Base-by-base conservation (phyloP, 1,139 yeast species). In the Debaryomyces sp. region DNA sequence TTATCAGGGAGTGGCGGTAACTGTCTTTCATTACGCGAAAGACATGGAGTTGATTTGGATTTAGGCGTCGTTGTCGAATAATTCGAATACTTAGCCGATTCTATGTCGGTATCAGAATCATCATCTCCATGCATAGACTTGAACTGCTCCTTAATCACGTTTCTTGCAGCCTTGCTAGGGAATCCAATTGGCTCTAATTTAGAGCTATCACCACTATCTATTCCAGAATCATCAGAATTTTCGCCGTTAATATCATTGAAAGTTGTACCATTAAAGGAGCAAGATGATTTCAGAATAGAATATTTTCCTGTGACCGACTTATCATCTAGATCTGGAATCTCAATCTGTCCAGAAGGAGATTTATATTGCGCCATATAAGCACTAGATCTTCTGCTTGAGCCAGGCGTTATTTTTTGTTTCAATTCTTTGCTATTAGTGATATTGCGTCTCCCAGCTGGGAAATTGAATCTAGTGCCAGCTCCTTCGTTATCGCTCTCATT, bases 241-340 rank as follows among this genome's bases (percentile, higher is more conserved):
- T 65, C 68, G 3, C 69, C 59, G 5, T 51, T 47, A 15, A 63
- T 42, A 48, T 70, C 74, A 30, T 70, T 68, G 48, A 69, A 68
- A 0, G 68, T 59, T 1, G 68, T 62, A 2, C 73, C 73, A 52
- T 62, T 62, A 42, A 62, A 61, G 0, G 68, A 57, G 32, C 61
- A 53, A 7, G 54, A 51, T 2, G 70, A 55, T 43, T 45, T 60
- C 33, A 50, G 54, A 9, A 61, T 59, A 2, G 69, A 59, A 46
- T 57, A 66, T 6, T 64, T 58, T 15, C 58, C 59, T 21, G 51
- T 44, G 17, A 58, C 50, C 7, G 58, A 52, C 6, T 62, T 60
- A 47, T 66, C 68, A 44, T 64, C 59, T 34, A 73, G 63, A 44
- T 74, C 75, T 0, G 81, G 80, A 22, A 76, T 76, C 50, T 74